phyloP scores from a whole-genome alignment of 495 filamentous ascomycete genomes.

The Aspergillus taichungensis region DNA sequence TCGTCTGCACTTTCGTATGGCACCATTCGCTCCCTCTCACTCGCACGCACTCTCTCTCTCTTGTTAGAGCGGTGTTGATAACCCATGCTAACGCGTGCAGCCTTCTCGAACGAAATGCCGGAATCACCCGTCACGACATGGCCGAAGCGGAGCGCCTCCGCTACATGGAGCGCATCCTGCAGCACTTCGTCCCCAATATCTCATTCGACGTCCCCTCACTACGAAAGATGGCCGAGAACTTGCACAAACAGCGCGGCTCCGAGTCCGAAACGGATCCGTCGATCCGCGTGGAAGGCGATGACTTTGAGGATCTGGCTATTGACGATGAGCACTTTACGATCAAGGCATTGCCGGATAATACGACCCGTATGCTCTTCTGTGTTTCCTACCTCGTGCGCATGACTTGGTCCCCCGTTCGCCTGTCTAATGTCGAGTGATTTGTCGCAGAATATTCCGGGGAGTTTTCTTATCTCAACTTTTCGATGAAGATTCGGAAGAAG shows the following conservation, averaged over 20 bases:
- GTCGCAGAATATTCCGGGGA: slow-evolving; percentile 42
- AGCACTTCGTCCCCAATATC: slow-evolving; percentile 35
- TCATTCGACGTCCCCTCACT: slow-evolving; percentile 37
- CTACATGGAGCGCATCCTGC: slow-evolving; percentile 36
- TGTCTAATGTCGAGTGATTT: background rate
- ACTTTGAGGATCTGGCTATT: slow-evolving; percentile 35
- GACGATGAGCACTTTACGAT: slow-evolving; percentile 40
- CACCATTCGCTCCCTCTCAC: no score
- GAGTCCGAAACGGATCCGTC: slow-evolving; percentile 26
- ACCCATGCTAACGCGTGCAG: slow-evolving; percentile 12
- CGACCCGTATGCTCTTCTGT: slow-evolving; percentile 27
- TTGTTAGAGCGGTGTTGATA: background rate
- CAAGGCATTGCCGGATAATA: slow-evolving; percentile 39
- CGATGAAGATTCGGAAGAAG: slow-evolving; percentile 40
- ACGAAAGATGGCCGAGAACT: slow-evolving; percentile 31
- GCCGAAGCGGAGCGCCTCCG: slow-evolving; percentile 36
- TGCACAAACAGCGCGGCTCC: slow-evolving; percentile 29
- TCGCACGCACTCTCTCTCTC: background rate
- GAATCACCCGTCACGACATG: slow-evolving; percentile 32
- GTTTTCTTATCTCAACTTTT: slow-evolving; percentile 44
- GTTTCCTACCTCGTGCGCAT: slow-evolving; percentile 12
- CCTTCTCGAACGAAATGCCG: slow-evolving; percentile 27
- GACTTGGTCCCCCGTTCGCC: slow-evolving; percentile 20
- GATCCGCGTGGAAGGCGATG: slow-evolving; percentile 27
- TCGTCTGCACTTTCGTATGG: slow-evolving; percentile 33